Percentiles rank a stretch among this genome's conserved stretches.
phyloP scores from a whole-genome alignment of 345 rosid species.

The Orychophragmus violaceus region DNA sequence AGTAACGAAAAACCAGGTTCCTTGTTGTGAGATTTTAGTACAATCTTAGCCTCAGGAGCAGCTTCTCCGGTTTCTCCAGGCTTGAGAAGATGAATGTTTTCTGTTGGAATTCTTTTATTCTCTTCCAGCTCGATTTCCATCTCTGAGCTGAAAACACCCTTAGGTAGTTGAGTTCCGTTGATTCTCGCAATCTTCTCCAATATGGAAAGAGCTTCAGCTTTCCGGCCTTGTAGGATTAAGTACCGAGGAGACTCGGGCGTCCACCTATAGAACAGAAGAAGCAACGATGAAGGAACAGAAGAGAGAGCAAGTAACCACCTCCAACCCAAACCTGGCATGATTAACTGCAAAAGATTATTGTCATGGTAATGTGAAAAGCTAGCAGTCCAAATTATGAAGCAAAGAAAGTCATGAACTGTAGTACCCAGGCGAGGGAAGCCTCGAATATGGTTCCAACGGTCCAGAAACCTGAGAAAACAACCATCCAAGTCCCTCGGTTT shows the following conservation, averaged over 20 bases:
- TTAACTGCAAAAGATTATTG: constrained; percentile 45
- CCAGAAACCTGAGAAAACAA: constrained; percentile 79
- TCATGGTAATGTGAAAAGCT: constrained; percentile 11
- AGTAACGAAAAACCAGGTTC: constrained; percentile 28
- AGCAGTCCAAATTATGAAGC: not conserved
- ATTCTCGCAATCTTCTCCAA: constrained; percentile 56
- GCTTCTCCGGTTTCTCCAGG: constrained; percentile 20
- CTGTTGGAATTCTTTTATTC: constrained; percentile 27
- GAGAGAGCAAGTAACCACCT: constrained; percentile 88
- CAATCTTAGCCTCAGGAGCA: constrained; percentile 16
- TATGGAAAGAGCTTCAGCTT: constrained; percentile 50
- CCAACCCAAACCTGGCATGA: constrained; percentile 88
- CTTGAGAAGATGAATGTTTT: constrained; percentile 39
- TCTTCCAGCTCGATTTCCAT: constrained; percentile 40
- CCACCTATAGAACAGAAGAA: constrained; percentile 62
- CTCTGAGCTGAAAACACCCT: constrained; percentile 65
- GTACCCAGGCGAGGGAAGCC: constrained; percentile 87
- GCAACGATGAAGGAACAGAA: constrained; percentile 64
- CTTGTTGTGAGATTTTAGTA: constrained; percentile 35
- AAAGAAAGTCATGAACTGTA: constrained; percentile 25
- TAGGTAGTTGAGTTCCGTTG: constrained; percentile 53
- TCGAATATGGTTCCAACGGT: constrained; percentile 76
- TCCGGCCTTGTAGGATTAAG: constrained; percentile 65
- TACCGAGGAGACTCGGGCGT: constrained; percentile 90
- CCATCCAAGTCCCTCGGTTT: constrained; percentile 90